These are phyloP conservation scores for Diversispora eburnea DNA, from an alignment of 192 early-diverging fungal genomes.

Conservation along the genomic window DNA sequence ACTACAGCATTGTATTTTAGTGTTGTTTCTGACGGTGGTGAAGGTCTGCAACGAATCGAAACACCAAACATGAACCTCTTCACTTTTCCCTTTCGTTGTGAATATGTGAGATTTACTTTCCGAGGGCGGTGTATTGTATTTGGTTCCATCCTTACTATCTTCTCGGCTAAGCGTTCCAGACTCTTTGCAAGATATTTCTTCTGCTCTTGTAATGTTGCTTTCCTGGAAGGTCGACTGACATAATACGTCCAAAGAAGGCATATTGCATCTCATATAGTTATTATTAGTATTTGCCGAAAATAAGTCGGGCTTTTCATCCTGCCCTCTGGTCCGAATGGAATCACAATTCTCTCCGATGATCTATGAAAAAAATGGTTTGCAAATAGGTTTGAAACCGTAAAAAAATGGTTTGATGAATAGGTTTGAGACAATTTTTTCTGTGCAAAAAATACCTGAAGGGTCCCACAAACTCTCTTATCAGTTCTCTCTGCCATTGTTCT, in stretches of 20 bases:
- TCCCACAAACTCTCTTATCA: constrained; percentile 9
- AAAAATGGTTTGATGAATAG: constrained; percentile 5
- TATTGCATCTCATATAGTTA: constrained; percentile 7
- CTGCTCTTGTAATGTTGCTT: neutral
- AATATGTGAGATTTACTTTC: constrained; percentile 14
- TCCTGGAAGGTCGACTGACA: neutral
- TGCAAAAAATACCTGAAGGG: constrained; percentile 3
- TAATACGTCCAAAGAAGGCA: constrained; percentile 13
- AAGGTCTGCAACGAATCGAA: neutral
- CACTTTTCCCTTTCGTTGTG: constrained; percentile 1
- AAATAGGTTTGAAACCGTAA: too few relatives aligned
- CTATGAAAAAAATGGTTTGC: too few relatives aligned
- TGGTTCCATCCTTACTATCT: constrained; percentile 6
- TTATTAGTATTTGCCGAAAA: neutral
- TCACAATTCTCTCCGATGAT: constrained; percentile 7
- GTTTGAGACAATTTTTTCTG: neutral
- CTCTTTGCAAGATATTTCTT: neutral
- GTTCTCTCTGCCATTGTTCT: constrained; percentile 9
- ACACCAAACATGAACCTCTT: constrained; percentile 5
- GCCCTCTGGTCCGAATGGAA: neutral
- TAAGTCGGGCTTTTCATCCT: neutral
- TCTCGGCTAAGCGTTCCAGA: constrained; percentile 4
- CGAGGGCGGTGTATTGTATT: neutral
- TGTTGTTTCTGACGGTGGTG: neutral
- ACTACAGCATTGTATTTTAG: neutral